Base-by-base conservation (phyloP, 2,329 filamentous ascomycete species). In the Stachybotrys chlorohalonatus region DNA sequence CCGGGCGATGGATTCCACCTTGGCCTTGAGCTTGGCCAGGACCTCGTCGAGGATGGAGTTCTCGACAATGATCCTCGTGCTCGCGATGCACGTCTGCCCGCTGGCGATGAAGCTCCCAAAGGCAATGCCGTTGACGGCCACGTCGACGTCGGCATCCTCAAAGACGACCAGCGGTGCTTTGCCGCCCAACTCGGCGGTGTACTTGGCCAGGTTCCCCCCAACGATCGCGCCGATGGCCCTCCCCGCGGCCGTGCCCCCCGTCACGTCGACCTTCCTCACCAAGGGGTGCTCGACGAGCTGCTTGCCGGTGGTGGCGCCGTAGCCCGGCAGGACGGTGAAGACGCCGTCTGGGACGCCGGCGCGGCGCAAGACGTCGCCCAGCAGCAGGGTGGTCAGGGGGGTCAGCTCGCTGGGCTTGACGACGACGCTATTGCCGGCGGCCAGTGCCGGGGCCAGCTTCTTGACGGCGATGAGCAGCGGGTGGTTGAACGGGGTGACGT, bases 51-150 rank as follows among this genome's bases (percentile, higher is more conserved):
- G 79, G 64, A 91, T 81, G 42, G 70, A 70, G 58, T 86, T 82
- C 60, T 91, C 82, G 17, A 91, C 87, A 67, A 90, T 83, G 65
- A 93, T 82, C 63, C 89, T 80, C 46, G 87, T 90, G 53, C 85
- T 85, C 7, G 87, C 87, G 54, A 87, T 87, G 58, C 79, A 82
- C 1, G 77, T 80, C 68, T 82, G 79, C 0, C 79, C 79, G 53
- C 77, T 79, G 7, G 79, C 79, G 16, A 80, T 70, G 55, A 80
- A 82, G 7, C 78, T 76, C 3, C 78, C 79, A 60, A 81, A 81
- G 5, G 84, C 85, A 64, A 86, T 82, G 65, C 86, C 87, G 53
- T 86, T 85, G 61, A 87, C 84, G 13, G 85, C 84, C 46, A 83
- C 78, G 55, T 84, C 80, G 24, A 89, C 67, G 59, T 87, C 79